Evolutionary conservation across 2,329 filamentous ascomycete genomes (phyloP).

Genomic region (Fusarium falciforme): DNA sequence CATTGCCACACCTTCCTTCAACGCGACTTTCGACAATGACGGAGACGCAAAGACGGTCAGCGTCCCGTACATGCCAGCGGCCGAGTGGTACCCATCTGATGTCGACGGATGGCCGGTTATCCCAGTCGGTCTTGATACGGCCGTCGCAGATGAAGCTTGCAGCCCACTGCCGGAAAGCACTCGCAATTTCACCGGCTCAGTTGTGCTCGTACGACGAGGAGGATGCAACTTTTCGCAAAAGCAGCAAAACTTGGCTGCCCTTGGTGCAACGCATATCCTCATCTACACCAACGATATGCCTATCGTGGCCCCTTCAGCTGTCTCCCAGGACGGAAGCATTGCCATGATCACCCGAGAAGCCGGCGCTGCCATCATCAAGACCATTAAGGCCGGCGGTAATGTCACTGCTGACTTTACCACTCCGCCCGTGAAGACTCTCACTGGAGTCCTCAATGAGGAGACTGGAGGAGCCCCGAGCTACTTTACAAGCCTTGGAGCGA

Average conservation of each 20-base stretch:
- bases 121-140: neutral
- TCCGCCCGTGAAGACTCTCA: neutral
- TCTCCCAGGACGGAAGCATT: neutral
- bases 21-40: constrained; percentile 45
- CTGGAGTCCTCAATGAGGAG: neutral
- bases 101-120: neutral
- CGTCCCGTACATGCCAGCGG: neutral
- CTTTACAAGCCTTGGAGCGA: neutral
- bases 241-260: neutral
- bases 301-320: neutral
- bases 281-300: neutral
- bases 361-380: neutral
- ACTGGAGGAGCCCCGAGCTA: neutral
- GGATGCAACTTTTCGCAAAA: neutral
- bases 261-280: neutral
- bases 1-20: constrained; percentile 26
- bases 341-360: constrained; percentile 1
- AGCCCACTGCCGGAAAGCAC: neutral
- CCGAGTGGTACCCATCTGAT: neutral
- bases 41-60: constrained; percentile 43
- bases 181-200: neutral
- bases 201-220: neutral
- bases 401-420: neutral
- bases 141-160: neutral
- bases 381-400: neutral